These are phyloP conservation scores for Yueomyces sp. DNA, from an alignment of 805 yeast genomes.

Conservation along the genomic window DNA sequence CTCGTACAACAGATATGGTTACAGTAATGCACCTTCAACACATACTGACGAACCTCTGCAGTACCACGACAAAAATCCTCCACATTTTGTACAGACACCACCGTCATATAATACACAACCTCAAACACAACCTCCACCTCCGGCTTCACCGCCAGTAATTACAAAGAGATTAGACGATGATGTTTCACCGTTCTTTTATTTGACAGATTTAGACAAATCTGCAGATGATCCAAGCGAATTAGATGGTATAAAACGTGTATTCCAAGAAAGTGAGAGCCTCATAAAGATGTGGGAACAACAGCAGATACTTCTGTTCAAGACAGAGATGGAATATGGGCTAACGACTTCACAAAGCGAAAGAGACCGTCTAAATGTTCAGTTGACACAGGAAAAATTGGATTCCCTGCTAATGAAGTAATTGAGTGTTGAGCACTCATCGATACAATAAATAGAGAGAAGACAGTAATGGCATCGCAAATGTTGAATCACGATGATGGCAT, in stretches of 20 bases:
- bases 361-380: slow-evolving; percentile 22
- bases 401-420: slow-evolving; percentile 3
- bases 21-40: no score
- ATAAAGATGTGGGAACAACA: slow-evolving; percentile 15
- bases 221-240: slow-evolving; percentile 4
- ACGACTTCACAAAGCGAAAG: slow-evolving; percentile 18
- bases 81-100: no score
- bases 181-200: slow-evolving; percentile 11
- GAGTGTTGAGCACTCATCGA: slow-evolving; percentile 39
- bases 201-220: slow-evolving; percentile 8
- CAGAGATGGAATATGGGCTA: slow-evolving; percentile 17
- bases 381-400: slow-evolving; percentile 19
- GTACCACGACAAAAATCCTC: no score
- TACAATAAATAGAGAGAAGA: slow-evolving; percentile 48
- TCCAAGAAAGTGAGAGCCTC: slow-evolving; percentile 11
- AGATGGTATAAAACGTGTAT: slow-evolving; percentile 7
- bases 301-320: slow-evolving; percentile 9
- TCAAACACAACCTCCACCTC: no score
- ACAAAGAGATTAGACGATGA: background rate
- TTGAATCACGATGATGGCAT: no score
- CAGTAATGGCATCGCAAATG: slow-evolving; percentile 30
- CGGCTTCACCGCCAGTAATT: no score
- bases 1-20: no score
- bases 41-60: no score
- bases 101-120: no score